Percentiles rank a stretch among this genome's conserved stretches.
Evolutionary conservation across 306 rosid genomes (phyloP).

Genomic region (Acacia confusa): DNA sequence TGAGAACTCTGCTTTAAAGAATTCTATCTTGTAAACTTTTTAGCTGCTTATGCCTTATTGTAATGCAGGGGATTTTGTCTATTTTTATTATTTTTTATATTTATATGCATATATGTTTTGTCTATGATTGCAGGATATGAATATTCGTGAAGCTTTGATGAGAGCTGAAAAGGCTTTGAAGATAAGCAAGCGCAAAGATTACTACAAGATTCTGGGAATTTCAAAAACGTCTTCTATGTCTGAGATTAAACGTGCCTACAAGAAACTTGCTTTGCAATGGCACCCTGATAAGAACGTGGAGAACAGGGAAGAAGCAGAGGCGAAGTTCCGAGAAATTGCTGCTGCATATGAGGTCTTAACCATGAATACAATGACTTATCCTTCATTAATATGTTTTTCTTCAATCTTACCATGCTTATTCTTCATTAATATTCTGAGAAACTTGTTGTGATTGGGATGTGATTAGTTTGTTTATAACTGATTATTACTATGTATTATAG

Average conservation of each 20-base stretch:
- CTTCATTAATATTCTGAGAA: background rate
- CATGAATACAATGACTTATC: background rate
- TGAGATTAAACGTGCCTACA: slow-evolving; percentile 96
- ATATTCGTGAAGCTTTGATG: slow-evolving; percentile 78
- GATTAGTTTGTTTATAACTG: slow-evolving; percentile 16
- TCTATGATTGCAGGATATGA: slow-evolving; percentile 72
- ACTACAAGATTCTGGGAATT: slow-evolving; percentile 89
- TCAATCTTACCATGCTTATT: background rate
- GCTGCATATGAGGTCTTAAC: slow-evolving; percentile 88
- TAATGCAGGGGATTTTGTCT: background rate
- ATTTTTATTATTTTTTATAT: background rate
- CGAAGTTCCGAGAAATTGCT: slow-evolving; percentile 84
- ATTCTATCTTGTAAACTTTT: background rate
- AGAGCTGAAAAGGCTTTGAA: slow-evolving; percentile 94
- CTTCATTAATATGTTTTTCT: background rate
- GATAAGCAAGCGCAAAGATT: slow-evolving; percentile 98
- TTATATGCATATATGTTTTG: slow-evolving; percentile 17
- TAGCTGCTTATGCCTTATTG: slow-evolving; percentile 1
- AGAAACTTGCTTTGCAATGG: slow-evolving; percentile 98
- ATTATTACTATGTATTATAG: slow-evolving; percentile 44
- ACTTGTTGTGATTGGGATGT: slow-evolving; percentile 1
- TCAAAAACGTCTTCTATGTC: slow-evolving; percentile 73
- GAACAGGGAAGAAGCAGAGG: slow-evolving; percentile 94
- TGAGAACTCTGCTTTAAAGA: background rate
- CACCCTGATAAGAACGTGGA: slow-evolving; percentile 97